Conservation (phyloP, 1,284 basidiomycete species). For the Heterobasidion annosum region DNA sequence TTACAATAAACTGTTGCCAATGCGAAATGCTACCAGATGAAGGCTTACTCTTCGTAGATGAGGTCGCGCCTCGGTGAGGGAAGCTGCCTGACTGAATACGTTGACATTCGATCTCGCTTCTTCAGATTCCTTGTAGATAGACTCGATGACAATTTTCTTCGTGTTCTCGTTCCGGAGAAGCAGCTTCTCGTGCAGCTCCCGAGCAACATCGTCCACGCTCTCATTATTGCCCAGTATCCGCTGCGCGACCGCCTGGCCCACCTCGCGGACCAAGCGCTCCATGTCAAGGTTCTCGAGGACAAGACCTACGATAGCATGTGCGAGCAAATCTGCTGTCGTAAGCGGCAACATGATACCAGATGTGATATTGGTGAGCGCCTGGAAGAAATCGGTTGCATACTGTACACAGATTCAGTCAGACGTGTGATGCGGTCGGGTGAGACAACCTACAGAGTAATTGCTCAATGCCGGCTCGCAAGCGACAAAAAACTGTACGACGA, state of each 20-base stretch:
- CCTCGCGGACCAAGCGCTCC: slow-evolving; percentile 92
- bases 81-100: slow-evolving; percentile 73
- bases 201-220: slow-evolving; percentile 91
- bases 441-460: slow-evolving; percentile 70
- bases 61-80: slow-evolving; percentile 70
- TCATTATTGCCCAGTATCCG: slow-evolving; percentile 85
- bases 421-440: slow-evolving; percentile 9
- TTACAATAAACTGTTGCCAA: slow-evolving; percentile 5
- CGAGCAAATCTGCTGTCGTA: slow-evolving; percentile 90
- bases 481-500: slow-evolving; percentile 77
- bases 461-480: slow-evolving; percentile 97
- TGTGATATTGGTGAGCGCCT: slow-evolving; percentile 86
- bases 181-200: slow-evolving; percentile 86
- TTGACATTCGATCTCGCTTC: slow-evolving; percentile 88
- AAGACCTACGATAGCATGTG: slow-evolving; percentile 96
- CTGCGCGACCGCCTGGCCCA: slow-evolving; percentile 89
- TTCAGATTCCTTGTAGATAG: slow-evolving; percentile 87
- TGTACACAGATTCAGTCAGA: slow-evolving; percentile 24
- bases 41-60: slow-evolving; percentile 68
- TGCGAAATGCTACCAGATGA: neutral
- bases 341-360: slow-evolving; percentile 94
- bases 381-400: slow-evolving; percentile 94
- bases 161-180: slow-evolving; percentile 92
- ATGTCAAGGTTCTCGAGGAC: slow-evolving; percentile 98
- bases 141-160: slow-evolving; percentile 94